phyloP scores from a whole-genome alignment of 2,329 filamentous ascomycete species.

The Fusarium tupiense region DNA sequence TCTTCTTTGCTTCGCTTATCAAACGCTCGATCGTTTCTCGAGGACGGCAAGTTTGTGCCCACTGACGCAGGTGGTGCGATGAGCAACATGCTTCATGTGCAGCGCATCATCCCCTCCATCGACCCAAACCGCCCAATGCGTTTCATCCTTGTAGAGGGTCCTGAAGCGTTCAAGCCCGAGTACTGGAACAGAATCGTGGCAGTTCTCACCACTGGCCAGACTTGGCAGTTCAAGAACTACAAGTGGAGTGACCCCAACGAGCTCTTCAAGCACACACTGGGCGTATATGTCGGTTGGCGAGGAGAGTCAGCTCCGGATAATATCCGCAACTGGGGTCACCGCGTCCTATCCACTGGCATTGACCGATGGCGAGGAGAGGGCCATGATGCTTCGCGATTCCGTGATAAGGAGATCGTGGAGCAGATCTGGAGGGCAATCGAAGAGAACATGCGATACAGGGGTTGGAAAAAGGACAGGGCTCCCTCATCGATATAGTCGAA shows the following conservation, averaged over 20 bases:
- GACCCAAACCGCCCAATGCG: constrained; percentile 79
- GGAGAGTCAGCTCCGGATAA: constrained; percentile 82
- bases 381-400: constrained; percentile 71
- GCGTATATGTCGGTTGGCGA: constrained; percentile 91
- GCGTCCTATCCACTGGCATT: constrained; percentile 81
- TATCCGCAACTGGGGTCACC: constrained; percentile 85
- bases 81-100: constrained; percentile 86
- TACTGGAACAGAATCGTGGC: constrained; percentile 97
- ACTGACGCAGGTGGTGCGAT: constrained; percentile 75
- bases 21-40: constrained; percentile 94
- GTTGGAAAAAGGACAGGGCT: constrained; percentile 80
- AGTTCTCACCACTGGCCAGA: constrained; percentile 96
- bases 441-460: constrained; percentile 83
- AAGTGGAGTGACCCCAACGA: constrained; percentile 92
- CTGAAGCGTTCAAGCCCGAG: constrained; percentile 95
- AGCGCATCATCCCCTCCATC: constrained; percentile 77
- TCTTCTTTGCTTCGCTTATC: constrained; percentile 94
- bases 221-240: constrained; percentile 99
- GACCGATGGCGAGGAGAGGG: constrained; percentile 79
- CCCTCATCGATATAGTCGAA: constrained; percentile 60
- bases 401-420: constrained; percentile 93
- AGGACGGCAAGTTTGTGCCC: constrained; percentile 82
- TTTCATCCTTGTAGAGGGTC: constrained; percentile 94
- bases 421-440: constrained; percentile 91
- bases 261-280: constrained; percentile 87